Conservation (phyloP, 306 rosid genomes). For the Pachyrhizus erosus region DNA sequence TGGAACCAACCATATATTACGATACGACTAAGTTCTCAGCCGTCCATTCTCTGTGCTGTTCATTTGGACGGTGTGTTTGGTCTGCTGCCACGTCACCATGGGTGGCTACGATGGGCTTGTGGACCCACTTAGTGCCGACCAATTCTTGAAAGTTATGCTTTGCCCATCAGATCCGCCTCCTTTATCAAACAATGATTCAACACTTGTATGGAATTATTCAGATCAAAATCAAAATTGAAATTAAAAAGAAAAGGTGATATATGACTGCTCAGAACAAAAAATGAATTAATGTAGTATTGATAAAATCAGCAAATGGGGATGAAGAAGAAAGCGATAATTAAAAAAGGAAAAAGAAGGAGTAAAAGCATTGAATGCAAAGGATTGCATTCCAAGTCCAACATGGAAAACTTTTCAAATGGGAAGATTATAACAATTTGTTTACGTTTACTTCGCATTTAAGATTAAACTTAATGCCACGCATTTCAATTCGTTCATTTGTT, state of each 20-base stretch:
- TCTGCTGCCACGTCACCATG: conserved; percentile 38
- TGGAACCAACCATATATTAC: not conserved
- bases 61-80: not conserved
- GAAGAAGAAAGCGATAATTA: not conserved
- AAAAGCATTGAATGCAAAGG: not conserved
- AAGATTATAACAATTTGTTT: not conserved
- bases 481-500: not conserved
- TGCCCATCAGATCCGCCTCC: conserved; percentile 34
- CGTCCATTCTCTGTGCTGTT: conserved; percentile 24
- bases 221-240: not conserved
- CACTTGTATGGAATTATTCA: not conserved
- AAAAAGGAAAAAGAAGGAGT: not conserved
- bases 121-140: conserved; percentile 46
- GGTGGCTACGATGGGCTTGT: conserved; percentile 43
- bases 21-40: conserved; percentile 2
- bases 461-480: not conserved
- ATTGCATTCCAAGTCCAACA: not conserved
- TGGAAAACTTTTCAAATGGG: not conserved
- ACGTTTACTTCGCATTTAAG: not conserved
- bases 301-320: not conserved
- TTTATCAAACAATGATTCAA: conserved; percentile 14
- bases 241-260: not conserved
- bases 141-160: conserved; percentile 21
- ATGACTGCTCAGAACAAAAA: not conserved
- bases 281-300: not conserved